Percentiles rank a stretch among this genome's conserved stretches.
These are phyloP conservation scores for Syncephalis plumigaleata DNA, from an alignment of 371 early-diverging fungal genomes.

Conservation along the genomic window DNA sequence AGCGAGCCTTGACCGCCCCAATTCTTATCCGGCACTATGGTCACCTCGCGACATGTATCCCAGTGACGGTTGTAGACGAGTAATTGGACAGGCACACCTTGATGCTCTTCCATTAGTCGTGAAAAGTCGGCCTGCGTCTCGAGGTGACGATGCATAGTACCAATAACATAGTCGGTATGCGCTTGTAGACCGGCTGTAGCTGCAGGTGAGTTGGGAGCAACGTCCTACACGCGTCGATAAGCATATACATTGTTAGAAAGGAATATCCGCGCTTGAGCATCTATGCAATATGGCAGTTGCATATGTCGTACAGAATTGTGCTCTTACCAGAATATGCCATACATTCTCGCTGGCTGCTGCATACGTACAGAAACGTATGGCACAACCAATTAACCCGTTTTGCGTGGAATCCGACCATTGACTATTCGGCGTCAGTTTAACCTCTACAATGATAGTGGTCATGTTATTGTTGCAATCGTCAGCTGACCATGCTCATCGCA, in stretches of 20 bases:
- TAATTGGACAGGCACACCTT: conserved; percentile 32
- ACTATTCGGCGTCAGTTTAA: conserved; percentile 1
- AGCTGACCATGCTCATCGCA: not conserved
- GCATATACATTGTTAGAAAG: too few species aligned
- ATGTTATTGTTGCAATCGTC: conserved; percentile 1
- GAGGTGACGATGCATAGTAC: conserved; percentile 31
- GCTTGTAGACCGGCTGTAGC: conserved; percentile 37
- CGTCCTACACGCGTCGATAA: conserved; percentile 7
- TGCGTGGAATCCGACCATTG: conserved; percentile 1
- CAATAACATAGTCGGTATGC: conserved; percentile 44
- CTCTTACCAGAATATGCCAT: conserved; percentile 42
- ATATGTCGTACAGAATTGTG: not conserved
- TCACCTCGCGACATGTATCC: conserved; percentile 44
- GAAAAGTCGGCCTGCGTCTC: conserved; percentile 41
- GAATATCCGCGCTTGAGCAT: too few species aligned
- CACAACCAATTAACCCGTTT: conserved; percentile 33
- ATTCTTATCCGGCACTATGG: conserved; percentile 44
- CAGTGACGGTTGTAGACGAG: conserved; percentile 41
- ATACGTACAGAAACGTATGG: conserved; percentile 55
- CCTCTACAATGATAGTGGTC: not conserved
- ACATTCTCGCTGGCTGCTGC: conserved; percentile 43
- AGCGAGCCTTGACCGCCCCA: conserved; percentile 53
- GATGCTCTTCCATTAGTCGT: conserved; percentile 25
- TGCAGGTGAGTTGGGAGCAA: conserved; percentile 40
- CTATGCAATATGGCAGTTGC: too few species aligned